phyloP scores from a whole-genome alignment of 495 filamentous ascomycete genomes.

The Aspergillus conjunctus region DNA sequence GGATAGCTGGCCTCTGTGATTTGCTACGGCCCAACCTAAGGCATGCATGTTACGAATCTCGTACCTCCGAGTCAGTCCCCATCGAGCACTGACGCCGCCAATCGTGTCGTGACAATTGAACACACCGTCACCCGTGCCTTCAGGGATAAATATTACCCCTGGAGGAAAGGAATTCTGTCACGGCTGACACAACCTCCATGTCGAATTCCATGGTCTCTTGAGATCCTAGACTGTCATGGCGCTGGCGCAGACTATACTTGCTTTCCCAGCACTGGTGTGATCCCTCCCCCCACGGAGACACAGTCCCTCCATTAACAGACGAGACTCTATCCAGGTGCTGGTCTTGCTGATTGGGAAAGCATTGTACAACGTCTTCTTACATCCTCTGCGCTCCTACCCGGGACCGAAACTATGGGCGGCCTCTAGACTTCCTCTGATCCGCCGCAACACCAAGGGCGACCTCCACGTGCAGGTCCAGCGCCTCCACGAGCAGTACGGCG shows the following conservation, averaged over 20 bases:
- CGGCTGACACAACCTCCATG: no score
- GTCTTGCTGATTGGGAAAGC: background rate
- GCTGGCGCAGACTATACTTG: background rate
- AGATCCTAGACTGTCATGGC: background rate
- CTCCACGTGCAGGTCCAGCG: background rate
- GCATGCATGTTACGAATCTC: no score
- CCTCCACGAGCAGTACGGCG: constrained; percentile 2
- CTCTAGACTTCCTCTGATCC: constrained; percentile 1
- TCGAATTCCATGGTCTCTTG: no score
- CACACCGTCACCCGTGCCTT: no score
- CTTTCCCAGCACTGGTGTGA: background rate
- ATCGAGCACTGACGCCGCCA: no score
- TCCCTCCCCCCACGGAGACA: background rate
- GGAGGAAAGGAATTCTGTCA: no score
- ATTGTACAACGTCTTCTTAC: constrained; percentile 6
- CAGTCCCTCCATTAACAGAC: background rate
- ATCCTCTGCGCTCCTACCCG: background rate
- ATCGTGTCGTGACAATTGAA: no score
- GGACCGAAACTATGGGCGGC: background rate
- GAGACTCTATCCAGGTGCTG: background rate
- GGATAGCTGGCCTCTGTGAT: no score
- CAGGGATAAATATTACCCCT: no score
- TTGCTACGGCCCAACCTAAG: no score
- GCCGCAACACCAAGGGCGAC: background rate
- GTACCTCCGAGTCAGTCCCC: no score